Conservation (phyloP, 2,329 filamentous ascomycete species). For the Hysterium pulicare region DNA sequence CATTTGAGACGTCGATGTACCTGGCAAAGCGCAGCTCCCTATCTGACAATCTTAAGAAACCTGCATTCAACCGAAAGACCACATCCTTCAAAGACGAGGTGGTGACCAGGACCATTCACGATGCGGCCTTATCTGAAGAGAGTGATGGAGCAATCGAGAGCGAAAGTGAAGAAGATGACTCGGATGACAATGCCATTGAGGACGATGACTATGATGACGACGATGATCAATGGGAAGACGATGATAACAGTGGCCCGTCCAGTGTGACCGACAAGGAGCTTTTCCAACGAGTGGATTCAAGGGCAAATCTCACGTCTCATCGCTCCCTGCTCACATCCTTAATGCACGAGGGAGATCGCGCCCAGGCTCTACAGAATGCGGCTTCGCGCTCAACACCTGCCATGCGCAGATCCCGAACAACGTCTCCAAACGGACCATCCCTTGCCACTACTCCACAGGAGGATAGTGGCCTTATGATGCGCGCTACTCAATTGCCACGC, state of each 20-base stretch:
- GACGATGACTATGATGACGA: constrained; percentile 56
- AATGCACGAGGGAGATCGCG: constrained; percentile 76
- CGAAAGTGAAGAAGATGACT: constrained; percentile 57
- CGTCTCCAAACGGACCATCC: constrained; percentile 65
- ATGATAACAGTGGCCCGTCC: constrained; percentile 75
- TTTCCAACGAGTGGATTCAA: constrained; percentile 90
- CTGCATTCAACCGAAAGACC: constrained; percentile 63
- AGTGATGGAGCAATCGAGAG: constrained; percentile 54
- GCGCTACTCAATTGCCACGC: constrained; percentile 53
- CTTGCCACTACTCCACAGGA: constrained; percentile 57
- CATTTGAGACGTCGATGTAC: constrained; percentile 60
- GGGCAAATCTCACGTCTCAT: constrained; percentile 76
- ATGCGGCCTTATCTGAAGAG: constrained; percentile 51
- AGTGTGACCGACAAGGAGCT: constrained; percentile 75
- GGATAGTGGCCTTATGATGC: constrained; percentile 57
- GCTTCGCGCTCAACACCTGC: constrained; percentile 57
- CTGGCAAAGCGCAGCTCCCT: constrained; percentile 53
- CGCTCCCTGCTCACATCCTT: constrained; percentile 87
- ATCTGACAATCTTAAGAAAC: constrained; percentile 51
- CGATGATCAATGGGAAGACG: constrained; percentile 56
- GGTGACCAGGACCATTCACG: constrained; percentile 62
- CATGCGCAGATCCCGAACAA: constrained; percentile 59
- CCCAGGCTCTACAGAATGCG: constrained; percentile 64
- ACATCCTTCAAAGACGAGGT: constrained; percentile 79
- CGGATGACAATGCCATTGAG: constrained; percentile 57